Evolutionary conservation across 2,329 filamentous ascomycete genomes (phyloP).

Genomic region (Colletotrichum cereale): DNA sequence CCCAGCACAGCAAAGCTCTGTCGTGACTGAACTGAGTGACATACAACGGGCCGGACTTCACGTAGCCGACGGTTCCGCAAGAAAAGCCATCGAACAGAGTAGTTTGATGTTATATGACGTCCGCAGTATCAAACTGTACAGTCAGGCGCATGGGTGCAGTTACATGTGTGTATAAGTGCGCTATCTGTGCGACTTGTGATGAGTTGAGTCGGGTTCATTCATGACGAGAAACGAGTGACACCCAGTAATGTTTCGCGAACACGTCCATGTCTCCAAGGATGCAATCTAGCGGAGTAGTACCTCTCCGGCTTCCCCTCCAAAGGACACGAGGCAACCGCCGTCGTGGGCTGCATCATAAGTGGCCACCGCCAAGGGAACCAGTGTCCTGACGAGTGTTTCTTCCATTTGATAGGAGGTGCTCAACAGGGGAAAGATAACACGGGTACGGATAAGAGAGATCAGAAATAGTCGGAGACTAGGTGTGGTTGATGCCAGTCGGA

Average conservation of each 20-base stretch:
- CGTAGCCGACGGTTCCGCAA: not conserved
- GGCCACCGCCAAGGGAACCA: constrained; percentile 7
- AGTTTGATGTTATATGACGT: constrained; percentile 22
- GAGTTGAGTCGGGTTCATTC: constrained; percentile 15
- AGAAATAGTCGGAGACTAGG: constrained; percentile 17
- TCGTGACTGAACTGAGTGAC: not conserved
- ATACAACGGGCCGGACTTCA: not conserved
- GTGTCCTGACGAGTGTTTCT: constrained; percentile 24
- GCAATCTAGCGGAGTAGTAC: not conserved
- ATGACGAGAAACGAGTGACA: constrained; percentile 16
- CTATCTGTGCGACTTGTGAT: constrained; percentile 27
- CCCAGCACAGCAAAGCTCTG: not conserved
- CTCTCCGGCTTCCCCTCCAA: not conserved
- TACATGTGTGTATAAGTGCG: constrained; percentile 33
- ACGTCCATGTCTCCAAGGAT: not conserved
- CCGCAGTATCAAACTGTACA: constrained; percentile 11
- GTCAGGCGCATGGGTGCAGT: constrained; percentile 21
- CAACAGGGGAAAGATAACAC: constrained; percentile 22
- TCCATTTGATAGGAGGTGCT: constrained; percentile 28
- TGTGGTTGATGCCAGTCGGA: constrained; percentile 16
- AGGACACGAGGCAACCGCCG: not conserved
- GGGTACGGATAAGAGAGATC: constrained; percentile 24
- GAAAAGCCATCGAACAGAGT: not conserved
- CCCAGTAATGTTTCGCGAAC: constrained; percentile 28
- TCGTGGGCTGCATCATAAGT: not conserved